phyloP scores from a whole-genome alignment of 306 rosid species.

The Trichosanthes cucumerina region DNA sequence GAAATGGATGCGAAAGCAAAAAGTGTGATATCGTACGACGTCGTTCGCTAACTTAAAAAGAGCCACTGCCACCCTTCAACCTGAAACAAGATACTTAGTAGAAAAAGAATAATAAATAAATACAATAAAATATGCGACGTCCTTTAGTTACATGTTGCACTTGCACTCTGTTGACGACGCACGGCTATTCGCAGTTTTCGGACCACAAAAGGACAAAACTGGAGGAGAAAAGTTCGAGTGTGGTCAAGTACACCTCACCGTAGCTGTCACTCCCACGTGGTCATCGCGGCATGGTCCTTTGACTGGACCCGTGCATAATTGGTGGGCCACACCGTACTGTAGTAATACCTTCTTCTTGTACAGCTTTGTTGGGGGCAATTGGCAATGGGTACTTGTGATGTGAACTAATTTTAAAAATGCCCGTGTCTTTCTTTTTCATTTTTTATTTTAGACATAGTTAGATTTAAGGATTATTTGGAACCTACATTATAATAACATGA shows the following conservation, averaged over 20 bases:
- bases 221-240: background rate
- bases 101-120: no score
- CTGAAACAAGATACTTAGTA: background rate
- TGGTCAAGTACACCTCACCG: background rate
- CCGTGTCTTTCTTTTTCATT: no score
- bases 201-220: background rate
- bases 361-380: no score
- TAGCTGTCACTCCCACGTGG: slow-evolving; percentile 3
- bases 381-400: no score
- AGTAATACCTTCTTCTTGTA: no score
- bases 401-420: no score
- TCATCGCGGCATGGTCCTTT: background rate
- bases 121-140: background rate
- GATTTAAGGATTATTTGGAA: no score
- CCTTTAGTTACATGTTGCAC: background rate
- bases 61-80: background rate
- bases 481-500: no score
- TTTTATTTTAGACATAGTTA: no score
- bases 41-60: background rate
- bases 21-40: background rate
- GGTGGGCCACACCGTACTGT: background rate
- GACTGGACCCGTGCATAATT: background rate
- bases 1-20: background rate
- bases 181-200: background rate
- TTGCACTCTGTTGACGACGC: background rate